These are phyloP conservation scores for Rubia balearica DNA, from an alignment of 305 asterid genomes.

Conservation along the genomic window DNA sequence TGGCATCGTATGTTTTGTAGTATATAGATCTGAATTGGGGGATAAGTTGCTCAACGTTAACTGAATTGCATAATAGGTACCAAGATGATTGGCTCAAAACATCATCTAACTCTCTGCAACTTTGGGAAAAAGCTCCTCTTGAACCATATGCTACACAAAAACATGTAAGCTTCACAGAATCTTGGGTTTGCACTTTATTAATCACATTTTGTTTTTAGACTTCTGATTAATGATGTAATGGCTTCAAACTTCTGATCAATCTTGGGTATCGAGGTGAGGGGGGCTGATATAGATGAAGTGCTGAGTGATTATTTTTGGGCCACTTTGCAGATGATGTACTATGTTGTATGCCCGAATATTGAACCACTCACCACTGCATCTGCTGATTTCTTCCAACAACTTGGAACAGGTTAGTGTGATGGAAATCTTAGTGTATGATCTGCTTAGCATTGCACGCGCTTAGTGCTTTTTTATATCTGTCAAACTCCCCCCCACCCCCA, in stretches of 20 bases:
- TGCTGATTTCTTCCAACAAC: constrained; percentile 93
- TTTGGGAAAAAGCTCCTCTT: constrained; percentile 99
- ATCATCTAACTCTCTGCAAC: constrained; percentile 72
- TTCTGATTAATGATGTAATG: background rate
- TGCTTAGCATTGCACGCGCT: background rate
- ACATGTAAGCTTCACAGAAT: constrained; percentile 49
- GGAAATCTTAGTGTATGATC: background rate
- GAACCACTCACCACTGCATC: constrained; percentile 93
- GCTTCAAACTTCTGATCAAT: background rate
- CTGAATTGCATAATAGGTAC: constrained; percentile 49
- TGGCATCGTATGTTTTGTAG: background rate
- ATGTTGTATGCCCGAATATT: constrained; percentile 95
- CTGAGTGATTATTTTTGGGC: constrained; percentile 20
- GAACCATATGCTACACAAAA: constrained; percentile 96
- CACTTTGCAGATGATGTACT: constrained; percentile 72
- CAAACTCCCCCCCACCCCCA: background rate
- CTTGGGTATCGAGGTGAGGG: background rate
- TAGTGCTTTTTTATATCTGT: background rate
- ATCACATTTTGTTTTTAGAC: background rate
- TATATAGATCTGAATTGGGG: constrained; percentile 13
- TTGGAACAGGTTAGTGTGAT: constrained; percentile 83
- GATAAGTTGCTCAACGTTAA: constrained; percentile 23
- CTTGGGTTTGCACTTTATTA: constrained; percentile 14
- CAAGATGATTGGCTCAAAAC: constrained; percentile 99
- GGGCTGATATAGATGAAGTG: constrained; percentile 11